phyloP scores from a whole-genome alignment of 1,284 basidiomycete genomes.

The Naganishia cerealis region DNA sequence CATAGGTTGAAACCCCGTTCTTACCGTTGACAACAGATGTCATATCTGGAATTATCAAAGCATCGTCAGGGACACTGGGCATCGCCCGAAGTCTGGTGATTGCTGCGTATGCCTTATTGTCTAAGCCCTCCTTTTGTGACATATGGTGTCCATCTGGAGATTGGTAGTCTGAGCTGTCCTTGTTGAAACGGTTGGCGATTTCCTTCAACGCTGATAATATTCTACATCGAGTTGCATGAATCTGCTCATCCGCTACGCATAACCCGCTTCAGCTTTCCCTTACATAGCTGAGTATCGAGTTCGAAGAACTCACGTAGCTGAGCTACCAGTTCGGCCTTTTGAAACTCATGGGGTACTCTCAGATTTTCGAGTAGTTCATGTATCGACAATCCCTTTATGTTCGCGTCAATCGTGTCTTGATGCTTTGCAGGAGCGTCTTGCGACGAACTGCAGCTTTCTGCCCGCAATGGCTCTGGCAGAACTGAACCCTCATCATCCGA shows the following conservation, averaged over 20 bases:
- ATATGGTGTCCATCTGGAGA: neutral
- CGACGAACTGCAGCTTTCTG: neutral
- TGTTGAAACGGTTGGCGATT: neutral
- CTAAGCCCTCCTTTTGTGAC: neutral
- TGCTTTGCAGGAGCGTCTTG: neutral
- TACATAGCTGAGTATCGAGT: neutral
- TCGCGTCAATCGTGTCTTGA: neutral
- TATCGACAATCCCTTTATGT: slow-evolving; percentile 18
- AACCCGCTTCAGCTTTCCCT: neutral
- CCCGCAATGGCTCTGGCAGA: neutral
- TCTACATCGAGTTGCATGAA: neutral
- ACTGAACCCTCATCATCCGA: slow-evolving; percentile 19
- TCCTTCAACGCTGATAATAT: slow-evolving; percentile 2
- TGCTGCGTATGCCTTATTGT: neutral
- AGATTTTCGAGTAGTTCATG: slow-evolving; percentile 9
- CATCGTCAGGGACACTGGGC: neutral
- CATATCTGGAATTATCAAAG: slow-evolving; percentile 3
- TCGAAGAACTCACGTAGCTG: slow-evolving; percentile 4
- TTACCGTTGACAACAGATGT: slow-evolving; percentile 10
- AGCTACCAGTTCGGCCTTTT: neutral
- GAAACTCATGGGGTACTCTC: slow-evolving; percentile 2
- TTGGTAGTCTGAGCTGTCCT: neutral
- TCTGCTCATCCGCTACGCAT: neutral
- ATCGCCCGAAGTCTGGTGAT: slow-evolving; percentile 13
- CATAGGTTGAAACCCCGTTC: neutral